Percentiles rank a stretch among this genome's conserved stretches.
Conservation (phyloP, 108 stramenopile species). For the Skeletonema menzelii region DNA sequence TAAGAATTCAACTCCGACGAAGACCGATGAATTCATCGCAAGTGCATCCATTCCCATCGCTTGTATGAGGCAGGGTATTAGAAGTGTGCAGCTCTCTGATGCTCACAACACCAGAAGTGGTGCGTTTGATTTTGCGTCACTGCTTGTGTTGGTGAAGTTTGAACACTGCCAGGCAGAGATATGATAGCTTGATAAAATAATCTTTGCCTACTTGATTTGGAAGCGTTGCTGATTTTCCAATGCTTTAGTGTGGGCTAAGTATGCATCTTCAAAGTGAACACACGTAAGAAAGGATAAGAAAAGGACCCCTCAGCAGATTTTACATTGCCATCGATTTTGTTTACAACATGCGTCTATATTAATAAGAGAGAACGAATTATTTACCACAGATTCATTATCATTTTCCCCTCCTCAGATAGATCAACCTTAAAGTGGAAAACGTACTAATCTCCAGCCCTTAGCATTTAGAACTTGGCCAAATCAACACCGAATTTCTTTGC, state of each 20-base stretch:
- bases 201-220: neutral
- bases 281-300: neutral
- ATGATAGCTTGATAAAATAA: constrained; percentile 6
- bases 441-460: neutral
- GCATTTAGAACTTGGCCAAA: constrained; percentile 79
- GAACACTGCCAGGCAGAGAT: constrained; percentile 42
- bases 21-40: constrained; percentile 67
- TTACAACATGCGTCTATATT: constrained; percentile 1
- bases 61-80: constrained; percentile 79
- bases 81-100: constrained; percentile 83
- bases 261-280: neutral
- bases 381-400: neutral
- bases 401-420: neutral
- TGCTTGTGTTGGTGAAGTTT: constrained; percentile 67
- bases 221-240: neutral
- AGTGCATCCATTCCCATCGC: constrained; percentile 84
- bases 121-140: constrained; percentile 82
- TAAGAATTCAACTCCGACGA: constrained; percentile 49
- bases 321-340: neutral
- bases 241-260: neutral
- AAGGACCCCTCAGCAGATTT: neutral
- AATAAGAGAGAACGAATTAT: constrained; percentile 6
- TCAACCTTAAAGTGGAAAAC: neutral
- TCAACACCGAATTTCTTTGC: constrained; percentile 93
- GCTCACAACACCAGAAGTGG: constrained; percentile 75